Evolutionary conservation across 345 rosid species (phyloP).

Genomic region (Eucalyptus shirleyi): DNA sequence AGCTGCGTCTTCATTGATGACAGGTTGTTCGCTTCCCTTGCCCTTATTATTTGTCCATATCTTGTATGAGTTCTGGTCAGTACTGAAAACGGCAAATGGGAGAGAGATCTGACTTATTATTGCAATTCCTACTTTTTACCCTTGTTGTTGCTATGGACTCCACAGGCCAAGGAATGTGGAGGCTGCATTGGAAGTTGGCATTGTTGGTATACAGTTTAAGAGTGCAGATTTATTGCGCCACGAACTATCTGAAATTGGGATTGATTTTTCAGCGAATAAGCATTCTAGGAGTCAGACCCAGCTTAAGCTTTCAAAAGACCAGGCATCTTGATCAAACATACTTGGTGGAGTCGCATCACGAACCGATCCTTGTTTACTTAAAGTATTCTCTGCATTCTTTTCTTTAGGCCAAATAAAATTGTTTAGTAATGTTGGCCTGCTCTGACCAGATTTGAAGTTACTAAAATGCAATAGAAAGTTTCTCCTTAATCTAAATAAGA

Average conservation of each 20-base stretch:
- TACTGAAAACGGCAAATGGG: background rate
- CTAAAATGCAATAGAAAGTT: background rate
- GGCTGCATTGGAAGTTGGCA: slow-evolving; percentile 67
- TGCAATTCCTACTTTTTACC: background rate
- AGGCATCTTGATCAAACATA: background rate
- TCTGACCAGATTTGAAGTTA: background rate
- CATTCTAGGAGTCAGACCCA: background rate
- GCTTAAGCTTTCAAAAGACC: background rate
- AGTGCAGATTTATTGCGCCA: slow-evolving; percentile 29
- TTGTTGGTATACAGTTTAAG: slow-evolving; percentile 58
- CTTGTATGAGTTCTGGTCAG: background rate
- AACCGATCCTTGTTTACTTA: background rate
- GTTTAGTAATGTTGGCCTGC: background rate
- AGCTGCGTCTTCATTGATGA: slow-evolving; percentile 78
- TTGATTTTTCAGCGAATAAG: slow-evolving; percentile 15
- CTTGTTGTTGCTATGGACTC: background rate
- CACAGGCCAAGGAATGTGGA: slow-evolving; percentile 58
- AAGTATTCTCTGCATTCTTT: background rate
- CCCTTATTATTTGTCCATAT: background rate
- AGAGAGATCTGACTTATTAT: background rate
- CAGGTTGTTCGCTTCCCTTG: slow-evolving; percentile 29
- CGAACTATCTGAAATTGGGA: slow-evolving; percentile 39
- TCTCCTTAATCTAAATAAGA: background rate
- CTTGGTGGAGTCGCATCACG: background rate
- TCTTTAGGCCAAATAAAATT: background rate